phyloP scores from a whole-genome alignment of 495 filamentous ascomycete species.

The Podospora comata region DNA sequence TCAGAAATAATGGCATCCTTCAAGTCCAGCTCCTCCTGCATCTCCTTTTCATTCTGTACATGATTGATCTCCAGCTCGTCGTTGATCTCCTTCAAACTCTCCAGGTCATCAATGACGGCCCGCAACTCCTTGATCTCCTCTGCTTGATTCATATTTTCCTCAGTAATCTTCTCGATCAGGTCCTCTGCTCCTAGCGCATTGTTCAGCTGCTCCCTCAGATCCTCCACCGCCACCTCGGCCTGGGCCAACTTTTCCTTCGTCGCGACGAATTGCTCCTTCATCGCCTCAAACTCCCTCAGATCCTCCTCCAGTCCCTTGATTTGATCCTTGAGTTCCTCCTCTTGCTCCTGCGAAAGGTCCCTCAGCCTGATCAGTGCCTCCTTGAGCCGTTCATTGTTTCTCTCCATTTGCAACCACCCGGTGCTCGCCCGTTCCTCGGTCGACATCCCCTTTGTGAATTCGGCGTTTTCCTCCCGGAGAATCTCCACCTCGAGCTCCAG shows the following conservation, averaged over 20 bases:
- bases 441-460: slow-evolving; percentile 77
- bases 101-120: slow-evolving; percentile 76
- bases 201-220: slow-evolving; percentile 87
- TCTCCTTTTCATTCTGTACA: slow-evolving; percentile 85
- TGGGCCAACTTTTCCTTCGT: slow-evolving; percentile 68
- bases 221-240: slow-evolving; percentile 74
- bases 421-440: slow-evolving; percentile 82
- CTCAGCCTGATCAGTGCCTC: slow-evolving; percentile 80
- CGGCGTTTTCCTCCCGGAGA: slow-evolving; percentile 79
- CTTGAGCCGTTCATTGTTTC: slow-evolving; percentile 80
- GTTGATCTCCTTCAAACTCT: slow-evolving; percentile 82
- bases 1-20: slow-evolving; percentile 75
- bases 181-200: slow-evolving; percentile 82
- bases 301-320: slow-evolving; percentile 79
- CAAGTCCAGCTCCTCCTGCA: slow-evolving; percentile 89
- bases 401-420: slow-evolving; percentile 88
- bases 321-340: slow-evolving; percentile 71
- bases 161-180: slow-evolving; percentile 88
- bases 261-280: slow-evolving; percentile 68
- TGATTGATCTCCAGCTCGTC: slow-evolving; percentile 94
- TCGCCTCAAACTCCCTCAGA: slow-evolving; percentile 62
- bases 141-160: slow-evolving; percentile 74
- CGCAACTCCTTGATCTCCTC: slow-evolving; percentile 82
- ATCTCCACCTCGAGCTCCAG: slow-evolving; percentile 84
- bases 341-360: slow-evolving; percentile 81